Evolutionary conservation across 2,329 filamentous ascomycete species (phyloP), one percentile per base, ranked within the genome.

Genomic region (Cercospora beticola): DNA sequence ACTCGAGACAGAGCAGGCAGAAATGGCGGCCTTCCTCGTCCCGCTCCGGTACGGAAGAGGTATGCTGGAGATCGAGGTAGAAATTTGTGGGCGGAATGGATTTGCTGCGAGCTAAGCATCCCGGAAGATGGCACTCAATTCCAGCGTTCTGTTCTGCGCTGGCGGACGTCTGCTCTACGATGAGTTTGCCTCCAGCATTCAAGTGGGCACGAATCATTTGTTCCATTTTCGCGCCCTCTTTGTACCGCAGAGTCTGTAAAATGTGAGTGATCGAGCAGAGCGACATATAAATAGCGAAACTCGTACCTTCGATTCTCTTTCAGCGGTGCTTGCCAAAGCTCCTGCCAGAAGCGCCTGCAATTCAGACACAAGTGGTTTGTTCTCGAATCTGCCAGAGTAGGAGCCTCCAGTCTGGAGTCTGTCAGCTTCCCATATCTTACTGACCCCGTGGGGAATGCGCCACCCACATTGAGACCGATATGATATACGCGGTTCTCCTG

Each of bases 191-290:
- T 3, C 66, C 59, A 2, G 59, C 57, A 21, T 43, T 26, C 9
- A 70, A 63, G 58, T 61, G 49, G 36, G 31, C 57, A 21, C 66
- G 54, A 33, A 49, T 58, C 23, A 30, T n/a, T 12, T 36, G 10
- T 33, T 63, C 81, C 79, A 30, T 81, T 79, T 74, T 66, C 75
- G 54, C 60, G 65, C 46, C 46, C 10, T 52, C 9, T 52, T 23
- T 52, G 46, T 52, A 52, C 5, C 46, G 18, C 18, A 52, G 9
- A 52, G 46, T 5, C 46, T 52, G 21, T 14, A 2, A 26, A 14
- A 52, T 52, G 21, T 52, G 21, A 52, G 21, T 23, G 10, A 52
- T 23, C 0, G 46, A 26, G 46, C 21, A 23, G 46, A 52, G 21
- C 18, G 46, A 4, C n/a, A 23, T 5, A 10, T 3, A 23, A 52